These are phyloP conservation scores for Pichia exigua DNA, from an alignment of 805 yeast genomes.

Conservation along the genomic window DNA sequence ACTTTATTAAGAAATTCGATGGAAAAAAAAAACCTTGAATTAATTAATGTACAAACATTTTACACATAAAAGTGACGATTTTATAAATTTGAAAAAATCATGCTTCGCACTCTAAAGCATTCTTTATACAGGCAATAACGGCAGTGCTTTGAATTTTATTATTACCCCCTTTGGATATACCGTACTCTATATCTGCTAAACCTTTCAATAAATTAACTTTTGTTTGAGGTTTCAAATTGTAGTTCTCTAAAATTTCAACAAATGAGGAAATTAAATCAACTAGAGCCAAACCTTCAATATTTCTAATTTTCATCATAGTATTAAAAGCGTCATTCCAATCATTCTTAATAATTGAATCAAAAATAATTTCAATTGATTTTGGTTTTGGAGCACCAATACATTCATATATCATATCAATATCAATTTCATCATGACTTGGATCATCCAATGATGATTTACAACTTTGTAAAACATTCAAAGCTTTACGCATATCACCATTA, in stretches of 20 bases:
- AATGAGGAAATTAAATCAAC: slow-evolving; percentile 78
- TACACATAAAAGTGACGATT: not conserved
- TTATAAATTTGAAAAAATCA: not conserved
- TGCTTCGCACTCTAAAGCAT: slow-evolving; percentile 45
- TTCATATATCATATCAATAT: slow-evolving; percentile 74
- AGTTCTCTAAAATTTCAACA: slow-evolving; percentile 58
- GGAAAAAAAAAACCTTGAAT: not conserved
- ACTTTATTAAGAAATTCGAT: too few species aligned
- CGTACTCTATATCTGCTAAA: slow-evolving; percentile 82
- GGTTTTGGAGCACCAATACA: slow-evolving; percentile 97
- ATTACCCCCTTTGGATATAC: slow-evolving; percentile 86
- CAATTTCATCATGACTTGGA: slow-evolving; percentile 42
- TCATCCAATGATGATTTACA: slow-evolving; percentile 70
- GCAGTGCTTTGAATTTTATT: slow-evolving; percentile 88
- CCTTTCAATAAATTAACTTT: slow-evolving; percentile 61
- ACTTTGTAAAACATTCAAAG: slow-evolving; percentile 89
- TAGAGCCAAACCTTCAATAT: slow-evolving; percentile 76
- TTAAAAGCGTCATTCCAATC: slow-evolving; percentile 77
- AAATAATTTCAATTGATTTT: slow-evolving; percentile 63
- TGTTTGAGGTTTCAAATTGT: slow-evolving; percentile 56
- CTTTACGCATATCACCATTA: slow-evolving; percentile 96
- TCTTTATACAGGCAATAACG: slow-evolving; percentile 76
- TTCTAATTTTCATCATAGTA: slow-evolving; percentile 60
- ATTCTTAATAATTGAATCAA: slow-evolving; percentile 73
- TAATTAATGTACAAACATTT: not conserved